Conservation (phyloP, 805 yeast genomes). For the Wickerhamomyces ciferrii region DNA sequence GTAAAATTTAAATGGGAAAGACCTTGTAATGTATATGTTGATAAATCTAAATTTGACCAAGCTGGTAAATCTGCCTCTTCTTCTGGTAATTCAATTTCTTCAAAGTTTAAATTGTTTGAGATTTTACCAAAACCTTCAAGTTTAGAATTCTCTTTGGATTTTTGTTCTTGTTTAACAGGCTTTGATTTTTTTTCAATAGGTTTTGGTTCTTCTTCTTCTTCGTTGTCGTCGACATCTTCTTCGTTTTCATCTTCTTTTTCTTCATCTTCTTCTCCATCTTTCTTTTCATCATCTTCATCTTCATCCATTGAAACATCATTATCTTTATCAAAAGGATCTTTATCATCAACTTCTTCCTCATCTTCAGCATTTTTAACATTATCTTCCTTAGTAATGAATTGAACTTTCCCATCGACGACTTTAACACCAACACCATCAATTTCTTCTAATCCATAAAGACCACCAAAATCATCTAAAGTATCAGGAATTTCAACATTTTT, state of each 20-base stretch:
- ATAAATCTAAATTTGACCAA: constrained; percentile 48
- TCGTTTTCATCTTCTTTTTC: constrained; percentile 12
- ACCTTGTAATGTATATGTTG: constrained; percentile 57
- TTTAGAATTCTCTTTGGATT: constrained; percentile 17
- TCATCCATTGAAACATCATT: too few relatives aligned
- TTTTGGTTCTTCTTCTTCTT: constrained; percentile 9
- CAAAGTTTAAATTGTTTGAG: constrained; percentile 15
- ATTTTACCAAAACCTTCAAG: background rate
- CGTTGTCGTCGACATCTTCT: constrained; percentile 6
- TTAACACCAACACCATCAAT: constrained; percentile 89
- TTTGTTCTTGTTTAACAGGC: constrained; percentile 15
- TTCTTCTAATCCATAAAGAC: constrained; percentile 90
- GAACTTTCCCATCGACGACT: constrained; percentile 61
- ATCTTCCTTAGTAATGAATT: constrained; percentile 42
- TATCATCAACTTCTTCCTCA: constrained; percentile 13
- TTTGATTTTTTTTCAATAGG: constrained; percentile 17
- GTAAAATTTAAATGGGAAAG: constrained; percentile 51
- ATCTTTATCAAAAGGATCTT: too few relatives aligned
- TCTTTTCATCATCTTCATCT: constrained; percentile 17
- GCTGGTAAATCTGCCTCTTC: constrained; percentile 46
- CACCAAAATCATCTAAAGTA: constrained; percentile 80
- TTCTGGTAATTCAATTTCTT: constrained; percentile 27
- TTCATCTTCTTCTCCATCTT: constrained; percentile 11
- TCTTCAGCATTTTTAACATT: constrained; percentile 10
- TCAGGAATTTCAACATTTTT: constrained; percentile 78